Evolutionary conservation across 2,329 filamentous ascomycete genomes (phyloP), one percentile per base, ranked within the genome.

Genomic region (Epichloe aotearoae): DNA sequence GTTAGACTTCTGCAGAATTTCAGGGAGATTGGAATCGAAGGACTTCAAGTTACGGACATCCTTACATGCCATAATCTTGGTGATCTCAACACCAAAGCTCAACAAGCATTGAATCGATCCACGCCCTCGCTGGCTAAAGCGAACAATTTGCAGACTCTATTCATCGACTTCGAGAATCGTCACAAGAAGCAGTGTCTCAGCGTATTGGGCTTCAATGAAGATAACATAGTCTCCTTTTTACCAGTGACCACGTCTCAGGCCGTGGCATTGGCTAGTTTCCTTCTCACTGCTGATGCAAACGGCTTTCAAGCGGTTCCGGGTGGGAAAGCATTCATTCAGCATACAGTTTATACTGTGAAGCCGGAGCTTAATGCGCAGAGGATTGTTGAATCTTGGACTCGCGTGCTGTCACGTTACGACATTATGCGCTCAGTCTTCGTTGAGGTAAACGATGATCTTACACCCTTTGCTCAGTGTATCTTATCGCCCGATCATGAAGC

Each of bases 381-480:
- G 19, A 19, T 42, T 12, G 11, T 42, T 23, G 10, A 42, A 20
- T 17, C 40, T 19, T 42, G 40, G 40, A 19, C 20, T 20, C 8
- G 19, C 40, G 40, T 42, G n/a, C 19, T 42, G 5, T 42, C 40
- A 42, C 40, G 40, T 14, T 42, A 42, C 19, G 40, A 42, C 19
- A 42, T 42, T 5, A 42, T 42, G 40, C n/a, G 40, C 19, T 20
- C 40, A 20, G 40, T 26, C 5, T 42, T 42, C 14, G 40, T 20
- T 20, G 17, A 42, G 19, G 40, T 42, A 14, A 61, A 64, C 51
- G 63, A 67, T 49, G 52, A 60, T 20, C 54, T 66, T 46, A 60
- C 64, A 1, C 65, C 65, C 10, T 68, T 66, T 56, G 60, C 63
- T 1, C 65, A 65, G 50, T 64, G 63, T 20, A 58, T 66, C 10